Evolutionary conservation across 441 rosid genomes (phyloP), one percentile per base, ranked within the genome.

Genomic region (Gossypium lobatum): DNA sequence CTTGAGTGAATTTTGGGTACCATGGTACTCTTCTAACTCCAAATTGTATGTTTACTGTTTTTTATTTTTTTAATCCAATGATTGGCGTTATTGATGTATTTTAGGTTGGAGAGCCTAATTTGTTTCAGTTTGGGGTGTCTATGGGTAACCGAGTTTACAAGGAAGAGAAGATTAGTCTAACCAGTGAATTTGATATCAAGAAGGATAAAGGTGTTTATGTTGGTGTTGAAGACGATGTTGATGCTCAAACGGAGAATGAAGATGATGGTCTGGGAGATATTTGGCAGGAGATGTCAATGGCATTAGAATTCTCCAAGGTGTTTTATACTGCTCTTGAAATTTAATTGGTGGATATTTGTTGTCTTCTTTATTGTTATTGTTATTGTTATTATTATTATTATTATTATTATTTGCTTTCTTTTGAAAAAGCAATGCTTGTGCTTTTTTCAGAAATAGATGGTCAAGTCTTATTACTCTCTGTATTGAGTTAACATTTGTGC

Each of bases 261-360:
- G 96, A 93, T 74, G 95, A 88, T 64, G 97, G 91, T 64, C 83
- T 93, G 73, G 91, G 91, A 66, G 88, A 90, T 82, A 90, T 95
- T 59, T 95, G 98, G 99, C 84, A 81, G 60, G 95, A 91, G 80
- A 91, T 95, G 98, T 80, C 88, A 64, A 74, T 86, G 80, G 88
- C 96, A 20, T 73, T 91, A 75, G 96, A 85, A 71, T 77, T 73
- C 77, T 82, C 93, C 39, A 95, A 90, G 97, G 96, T 93, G 83
- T 53, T 72, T 18, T 62, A 21, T 55, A 7, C 34, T 72, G 70
- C 21, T 25, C 52, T n/a, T 42, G 4, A 21, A 28, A 6, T 23
- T 50, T 39, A 42, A 46, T 46, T 46, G 34, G 70, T 65, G 18
- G 70, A 46, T 65, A 45, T 65, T 14, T 50, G 39, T 18, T 64